phyloP scores from a whole-genome alignment of 441 rosid genomes.

The Manihot esculenta region DNA sequence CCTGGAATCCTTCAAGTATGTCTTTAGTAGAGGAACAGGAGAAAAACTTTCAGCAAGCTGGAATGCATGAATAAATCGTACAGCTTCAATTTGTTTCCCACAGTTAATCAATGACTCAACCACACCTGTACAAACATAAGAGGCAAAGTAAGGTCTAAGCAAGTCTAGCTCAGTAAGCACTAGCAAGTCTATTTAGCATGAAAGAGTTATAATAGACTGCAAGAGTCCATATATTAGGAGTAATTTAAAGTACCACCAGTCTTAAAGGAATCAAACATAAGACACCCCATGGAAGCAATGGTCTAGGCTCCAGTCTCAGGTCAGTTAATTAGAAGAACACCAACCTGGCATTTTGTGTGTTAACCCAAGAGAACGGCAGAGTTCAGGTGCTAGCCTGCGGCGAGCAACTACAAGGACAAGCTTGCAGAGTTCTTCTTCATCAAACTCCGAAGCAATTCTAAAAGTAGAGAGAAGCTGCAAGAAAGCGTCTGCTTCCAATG shows the following conservation, averaged over 20 bases:
- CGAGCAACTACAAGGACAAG: constrained; percentile 84
- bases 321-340: constrained; percentile 37
- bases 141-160: neutral
- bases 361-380: constrained; percentile 78
- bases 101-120: constrained; percentile 56
- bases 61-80: constrained; percentile 81
- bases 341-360: constrained; percentile 88
- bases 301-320: constrained; percentile 39
- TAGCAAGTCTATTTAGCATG: constrained; percentile 1
- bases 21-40: constrained; percentile 68
- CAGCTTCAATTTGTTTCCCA: constrained; percentile 92
- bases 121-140: constrained; percentile 38
- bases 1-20: constrained; percentile 66
- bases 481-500: constrained; percentile 95
- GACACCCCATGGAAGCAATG: constrained; percentile 27
- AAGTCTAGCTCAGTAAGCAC: constrained; percentile 1
- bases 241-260: constrained; percentile 13
- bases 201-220: constrained; percentile 10
- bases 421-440: constrained; percentile 65
- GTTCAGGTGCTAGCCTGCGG: constrained; percentile 86
- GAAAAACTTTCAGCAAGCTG: constrained; percentile 64
- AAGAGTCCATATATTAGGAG: constrained; percentile 17
- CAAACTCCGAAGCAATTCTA: constrained; percentile 72
- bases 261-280: constrained; percentile 15
- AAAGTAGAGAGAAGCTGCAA: constrained; percentile 86